Conservation (phyloP, 495 filamentous ascomycete species). For the Eremomyces bilateralis region DNA sequence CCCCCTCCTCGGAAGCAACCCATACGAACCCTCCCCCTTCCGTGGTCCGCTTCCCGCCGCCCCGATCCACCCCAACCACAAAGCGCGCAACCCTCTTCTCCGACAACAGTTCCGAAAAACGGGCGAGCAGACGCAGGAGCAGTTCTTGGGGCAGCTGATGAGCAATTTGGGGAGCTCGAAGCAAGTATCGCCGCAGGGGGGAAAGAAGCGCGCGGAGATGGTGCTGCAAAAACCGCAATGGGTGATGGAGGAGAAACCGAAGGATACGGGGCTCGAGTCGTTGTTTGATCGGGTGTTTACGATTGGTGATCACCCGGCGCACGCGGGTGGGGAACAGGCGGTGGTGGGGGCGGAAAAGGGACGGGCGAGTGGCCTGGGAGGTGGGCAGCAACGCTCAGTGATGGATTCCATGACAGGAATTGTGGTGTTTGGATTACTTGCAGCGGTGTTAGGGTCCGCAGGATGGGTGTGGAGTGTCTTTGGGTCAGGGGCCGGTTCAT, state of each 20-base stretch:
- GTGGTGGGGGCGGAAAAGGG: neutral
- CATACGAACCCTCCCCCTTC: slow-evolving; percentile 27
- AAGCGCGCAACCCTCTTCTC: slow-evolving; percentile 36
- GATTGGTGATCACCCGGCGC: slow-evolving; percentile 5
- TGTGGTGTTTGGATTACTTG: too few relatives aligned
- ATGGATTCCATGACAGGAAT: too few relatives aligned
- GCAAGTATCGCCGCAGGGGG: neutral
- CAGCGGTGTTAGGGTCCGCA: too few relatives aligned
- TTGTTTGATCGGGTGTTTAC: slow-evolving; percentile 7
- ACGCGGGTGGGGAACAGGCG: too few relatives aligned
- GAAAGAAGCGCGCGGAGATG: neutral
- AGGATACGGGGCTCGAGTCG: slow-evolving; percentile 7
- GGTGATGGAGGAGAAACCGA: slow-evolving; percentile 1
- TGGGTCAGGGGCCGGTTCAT: too few relatives aligned
- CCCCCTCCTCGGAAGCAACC: neutral
- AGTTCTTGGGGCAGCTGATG: slow-evolving; percentile 15
- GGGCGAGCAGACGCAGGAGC: slow-evolving; percentile 23
- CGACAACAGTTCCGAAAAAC: slow-evolving; percentile 24
- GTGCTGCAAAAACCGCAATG: slow-evolving; percentile 1
- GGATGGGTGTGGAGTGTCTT: too few relatives aligned
- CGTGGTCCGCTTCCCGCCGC: slow-evolving; percentile 40
- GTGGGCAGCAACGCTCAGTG: too few relatives aligned
- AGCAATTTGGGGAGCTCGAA: neutral
- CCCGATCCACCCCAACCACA: slow-evolving; percentile 39
- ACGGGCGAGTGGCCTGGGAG: too few relatives aligned